Conservation (phyloP, 2,329 filamentous ascomycete genomes). For the Hirsutella thompsonii region DNA sequence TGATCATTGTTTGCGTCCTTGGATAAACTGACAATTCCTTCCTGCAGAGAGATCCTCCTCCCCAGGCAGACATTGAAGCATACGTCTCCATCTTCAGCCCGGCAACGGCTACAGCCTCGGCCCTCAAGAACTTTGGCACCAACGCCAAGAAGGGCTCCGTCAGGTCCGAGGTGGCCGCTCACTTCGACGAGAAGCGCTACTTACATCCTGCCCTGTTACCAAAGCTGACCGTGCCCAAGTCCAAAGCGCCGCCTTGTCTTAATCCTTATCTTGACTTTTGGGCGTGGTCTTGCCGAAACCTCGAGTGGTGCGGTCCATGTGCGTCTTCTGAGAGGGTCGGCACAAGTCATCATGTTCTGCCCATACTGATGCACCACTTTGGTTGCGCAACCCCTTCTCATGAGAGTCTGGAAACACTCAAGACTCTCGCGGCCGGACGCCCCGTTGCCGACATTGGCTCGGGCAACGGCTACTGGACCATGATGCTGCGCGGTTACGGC, state of each 20-base stretch:
- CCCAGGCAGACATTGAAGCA: constrained; percentile 45
- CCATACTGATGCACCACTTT: constrained; percentile 68
- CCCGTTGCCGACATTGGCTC: constrained; percentile 53
- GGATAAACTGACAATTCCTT: no score
- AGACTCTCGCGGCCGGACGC: constrained; percentile 37
- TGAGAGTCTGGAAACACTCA: constrained; percentile 49
- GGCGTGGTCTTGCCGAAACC: constrained; percentile 47
- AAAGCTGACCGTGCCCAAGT: constrained; percentile 30
- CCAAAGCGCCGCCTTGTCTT: constrained; percentile 26
- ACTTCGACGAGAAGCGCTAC: constrained; percentile 40
- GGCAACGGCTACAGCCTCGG: constrained; percentile 43
- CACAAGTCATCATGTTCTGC: constrained; percentile 54
- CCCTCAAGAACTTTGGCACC: constrained; percentile 47
- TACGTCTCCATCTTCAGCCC: constrained; percentile 57
- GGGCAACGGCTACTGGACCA: constrained; percentile 66
- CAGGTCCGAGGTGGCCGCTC: constrained; percentile 39
- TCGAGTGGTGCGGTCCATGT: constrained; percentile 54
- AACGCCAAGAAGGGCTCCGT: constrained; percentile 54
- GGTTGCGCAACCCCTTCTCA: constrained; percentile 59
- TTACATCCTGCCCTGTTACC: constrained; percentile 29
- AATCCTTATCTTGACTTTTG: constrained; percentile 62
- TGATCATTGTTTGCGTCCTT: no score
- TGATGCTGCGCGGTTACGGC: constrained; percentile 50
- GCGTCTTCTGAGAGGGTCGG: constrained; percentile 35
- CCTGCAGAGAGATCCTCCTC: constrained; percentile 33